Conservation (phyloP, 2,329 filamentous ascomycete genomes). For the Trichoderma atroviride region DNA sequence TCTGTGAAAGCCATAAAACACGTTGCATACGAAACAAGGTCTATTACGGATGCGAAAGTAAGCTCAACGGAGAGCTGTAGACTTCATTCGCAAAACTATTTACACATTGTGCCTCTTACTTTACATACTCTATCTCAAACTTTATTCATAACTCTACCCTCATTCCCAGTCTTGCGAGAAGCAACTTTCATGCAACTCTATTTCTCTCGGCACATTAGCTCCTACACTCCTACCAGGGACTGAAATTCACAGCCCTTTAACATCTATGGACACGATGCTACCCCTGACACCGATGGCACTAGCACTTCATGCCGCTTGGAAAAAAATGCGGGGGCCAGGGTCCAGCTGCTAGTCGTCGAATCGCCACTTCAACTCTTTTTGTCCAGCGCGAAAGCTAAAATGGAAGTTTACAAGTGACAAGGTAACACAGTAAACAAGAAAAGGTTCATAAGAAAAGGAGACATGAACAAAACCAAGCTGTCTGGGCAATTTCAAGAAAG, state of each 20-base stretch:
- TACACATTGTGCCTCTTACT: background rate
- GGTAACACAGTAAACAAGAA: no score
- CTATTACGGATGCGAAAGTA: background rate
- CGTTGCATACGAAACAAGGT: background rate
- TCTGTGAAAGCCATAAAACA: background rate
- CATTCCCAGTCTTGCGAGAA: background rate
- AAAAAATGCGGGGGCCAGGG: slow-evolving; percentile 6
- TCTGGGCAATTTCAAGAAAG: no score
- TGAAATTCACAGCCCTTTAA: no score
- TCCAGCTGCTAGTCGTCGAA: background rate
- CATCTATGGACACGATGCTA: background rate
- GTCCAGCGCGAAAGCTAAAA: background rate
- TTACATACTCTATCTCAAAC: background rate
- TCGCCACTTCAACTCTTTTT: background rate
- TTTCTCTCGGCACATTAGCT: background rate
- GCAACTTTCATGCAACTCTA: background rate
- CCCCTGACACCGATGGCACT: background rate
- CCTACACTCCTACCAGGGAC: no score
- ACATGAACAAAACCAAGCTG: no score
- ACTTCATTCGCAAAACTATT: background rate
- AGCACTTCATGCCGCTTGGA: background rate
- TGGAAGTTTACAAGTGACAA: background rate
- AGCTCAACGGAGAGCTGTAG: background rate
- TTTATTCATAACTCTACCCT: no score
- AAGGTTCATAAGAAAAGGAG: no score